Evolutionary conservation across 1,139 yeast species (phyloP).

Genomic region (Eremothecium sinecaudum): DNA sequence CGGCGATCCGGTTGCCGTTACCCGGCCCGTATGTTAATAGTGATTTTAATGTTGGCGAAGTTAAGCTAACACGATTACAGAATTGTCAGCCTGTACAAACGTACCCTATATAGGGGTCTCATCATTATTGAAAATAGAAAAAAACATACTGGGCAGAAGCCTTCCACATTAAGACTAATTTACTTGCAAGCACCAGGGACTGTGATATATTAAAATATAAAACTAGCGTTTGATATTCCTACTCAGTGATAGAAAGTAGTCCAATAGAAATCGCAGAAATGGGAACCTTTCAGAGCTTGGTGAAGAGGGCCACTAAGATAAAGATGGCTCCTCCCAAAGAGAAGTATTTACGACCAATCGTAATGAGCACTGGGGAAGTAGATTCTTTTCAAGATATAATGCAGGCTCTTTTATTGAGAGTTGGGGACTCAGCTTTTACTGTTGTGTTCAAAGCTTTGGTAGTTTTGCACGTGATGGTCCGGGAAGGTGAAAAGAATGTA

Average conservation of each 20-base stretch:
- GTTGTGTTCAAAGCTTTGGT: slow-evolving; percentile 77
- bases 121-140: no score
- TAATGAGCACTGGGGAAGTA: slow-evolving; percentile 57
- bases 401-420: slow-evolving; percentile 48
- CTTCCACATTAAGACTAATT: no score
- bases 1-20: no score
- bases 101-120: no score
- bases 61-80: no score
- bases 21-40: no score
- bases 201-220: not conserved
- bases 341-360: slow-evolving; percentile 86
- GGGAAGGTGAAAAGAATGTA: slow-evolving; percentile 56
- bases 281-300: slow-evolving; percentile 49
- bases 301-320: slow-evolving; percentile 65
- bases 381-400: slow-evolving; percentile 63
- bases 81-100: no score
- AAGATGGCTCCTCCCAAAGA: slow-evolving; percentile 95
- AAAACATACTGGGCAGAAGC: no score
- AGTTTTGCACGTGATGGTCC: slow-evolving; percentile 73
- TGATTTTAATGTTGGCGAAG: no score
- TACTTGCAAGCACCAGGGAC: no score
- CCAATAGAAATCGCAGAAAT: slow-evolving; percentile 18
- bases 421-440: slow-evolving; percentile 81
- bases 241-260: not conserved
- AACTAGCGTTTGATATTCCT: not conserved